A percentile compares a stretch with the other conserved stretches of the same genome.
Conservation (phyloP, 495 filamentous ascomycete species). For the Podospora didyma region DNA sequence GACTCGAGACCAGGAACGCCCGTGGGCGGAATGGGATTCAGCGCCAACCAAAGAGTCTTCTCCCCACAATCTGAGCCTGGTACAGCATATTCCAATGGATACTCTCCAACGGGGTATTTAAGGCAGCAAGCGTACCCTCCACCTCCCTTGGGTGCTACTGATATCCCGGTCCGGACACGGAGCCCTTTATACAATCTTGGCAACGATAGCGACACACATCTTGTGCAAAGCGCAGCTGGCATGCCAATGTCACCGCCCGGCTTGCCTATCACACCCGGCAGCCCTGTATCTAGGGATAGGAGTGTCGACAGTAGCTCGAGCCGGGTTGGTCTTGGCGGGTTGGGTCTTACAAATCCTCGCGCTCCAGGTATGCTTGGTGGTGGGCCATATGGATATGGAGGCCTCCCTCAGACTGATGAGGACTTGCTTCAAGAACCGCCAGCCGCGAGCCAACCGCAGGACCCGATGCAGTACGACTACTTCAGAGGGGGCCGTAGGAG, state of each 20-base stretch:
- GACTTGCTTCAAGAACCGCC: conserved; percentile 31
- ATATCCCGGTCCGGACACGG: conserved; percentile 20
- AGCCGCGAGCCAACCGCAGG: conserved; percentile 9
- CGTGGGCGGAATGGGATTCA: conserved; percentile 32
- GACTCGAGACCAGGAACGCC: conserved; percentile 41
- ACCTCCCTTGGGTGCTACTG: conserved; percentile 9
- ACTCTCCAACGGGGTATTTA: conserved; percentile 12
- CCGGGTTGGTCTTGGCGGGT: conserved; percentile 2
- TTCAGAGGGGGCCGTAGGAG: conserved; percentile 23
- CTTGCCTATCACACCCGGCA: conserved; percentile 18
- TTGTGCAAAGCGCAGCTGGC: conserved; percentile 37
- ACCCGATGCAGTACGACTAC: conserved; percentile 32
- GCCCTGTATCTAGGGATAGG: conserved; percentile 25
- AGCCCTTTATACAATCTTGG: conserved; percentile 36
- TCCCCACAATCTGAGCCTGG: conserved; percentile 17
- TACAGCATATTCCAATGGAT: conserved; percentile 18
- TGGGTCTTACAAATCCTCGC: conserved; percentile 21
- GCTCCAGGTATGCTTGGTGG: conserved; percentile 44
- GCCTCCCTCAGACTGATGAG: conserved; percentile 43
- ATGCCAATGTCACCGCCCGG: conserved; percentile 34
- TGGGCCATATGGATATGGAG: conserved; percentile 50
- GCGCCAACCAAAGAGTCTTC: conserved; percentile 10
- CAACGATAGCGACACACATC: conserved; percentile 42
- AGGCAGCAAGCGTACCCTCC: conserved; percentile 10
- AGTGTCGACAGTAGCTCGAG: conserved; percentile 25